Conservation (phyloP, 306 rosid genomes). For the Rubus idaeus region DNA sequence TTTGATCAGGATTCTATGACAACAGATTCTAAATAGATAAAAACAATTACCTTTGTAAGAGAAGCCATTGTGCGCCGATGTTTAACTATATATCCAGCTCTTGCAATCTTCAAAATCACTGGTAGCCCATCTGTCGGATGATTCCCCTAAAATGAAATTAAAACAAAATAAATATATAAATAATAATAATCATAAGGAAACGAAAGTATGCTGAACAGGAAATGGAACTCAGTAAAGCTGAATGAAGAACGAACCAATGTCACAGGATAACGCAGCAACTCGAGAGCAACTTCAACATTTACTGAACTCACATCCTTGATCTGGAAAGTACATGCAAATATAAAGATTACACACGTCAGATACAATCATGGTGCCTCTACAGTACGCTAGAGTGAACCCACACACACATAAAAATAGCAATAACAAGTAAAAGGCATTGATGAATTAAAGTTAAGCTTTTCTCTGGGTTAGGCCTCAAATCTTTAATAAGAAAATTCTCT, state of each 20-base stretch:
- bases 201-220: conserved; percentile 2
- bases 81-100: conserved; percentile 57
- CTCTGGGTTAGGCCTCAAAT: background rate
- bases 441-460: background rate
- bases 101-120: conserved; percentile 57
- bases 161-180: conserved; percentile 3
- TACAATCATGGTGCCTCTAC: conserved; percentile 13
- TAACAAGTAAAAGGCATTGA: conserved; percentile 21
- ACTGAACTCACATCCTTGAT: conserved; percentile 62
- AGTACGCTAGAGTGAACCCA: conserved; percentile 7
- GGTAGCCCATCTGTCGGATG: conserved; percentile 89
- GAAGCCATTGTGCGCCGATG: conserved; percentile 57
- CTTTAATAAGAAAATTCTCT: background rate
- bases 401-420: background rate
- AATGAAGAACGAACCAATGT: conserved; percentile 65
- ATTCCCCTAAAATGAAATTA: conserved; percentile 54
- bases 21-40: background rate
- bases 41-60: conserved; percentile 60
- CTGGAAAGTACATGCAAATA: conserved; percentile 41
- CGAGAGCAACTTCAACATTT: conserved; percentile 69
- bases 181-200: background rate
- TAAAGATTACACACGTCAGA: background rate
- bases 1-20: background rate
- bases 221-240: conserved; percentile 2
- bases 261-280: conserved; percentile 68